These are phyloP conservation scores for Fusarium mexicanum DNA, from an alignment of 2,329 filamentous ascomycete species.

Conservation along the genomic window DNA sequence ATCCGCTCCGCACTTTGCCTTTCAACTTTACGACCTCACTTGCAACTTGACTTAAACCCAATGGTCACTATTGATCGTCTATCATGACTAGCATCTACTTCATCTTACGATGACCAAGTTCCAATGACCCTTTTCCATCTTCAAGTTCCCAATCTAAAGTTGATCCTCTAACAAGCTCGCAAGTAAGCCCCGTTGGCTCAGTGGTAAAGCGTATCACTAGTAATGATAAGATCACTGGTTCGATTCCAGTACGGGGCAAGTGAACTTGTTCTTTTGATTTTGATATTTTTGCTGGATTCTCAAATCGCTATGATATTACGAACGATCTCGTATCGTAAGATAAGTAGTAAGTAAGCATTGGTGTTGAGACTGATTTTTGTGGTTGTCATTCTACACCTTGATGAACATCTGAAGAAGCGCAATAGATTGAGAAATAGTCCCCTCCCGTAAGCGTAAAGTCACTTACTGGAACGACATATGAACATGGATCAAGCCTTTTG, in stretches of 20 bases:
- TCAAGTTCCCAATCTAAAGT: rapidly evolving
- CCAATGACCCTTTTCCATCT: neutral
- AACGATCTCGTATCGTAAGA: neutral
- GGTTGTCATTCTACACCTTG: neutral
- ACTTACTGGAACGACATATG: neutral
- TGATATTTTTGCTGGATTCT: neutral
- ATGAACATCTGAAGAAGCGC: neutral
- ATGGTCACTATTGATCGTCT: neutral
- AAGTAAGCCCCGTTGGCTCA: conserved; percentile 33
- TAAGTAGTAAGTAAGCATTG: neutral
- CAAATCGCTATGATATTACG: neutral
- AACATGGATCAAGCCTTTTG: neutral
- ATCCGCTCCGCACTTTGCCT: neutral
- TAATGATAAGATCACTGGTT: conserved; percentile 37
- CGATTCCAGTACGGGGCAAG: conserved; percentile 35
- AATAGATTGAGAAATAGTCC: neutral
- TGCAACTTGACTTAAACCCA: neutral
- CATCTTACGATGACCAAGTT: neutral
- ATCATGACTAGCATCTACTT: neutral
- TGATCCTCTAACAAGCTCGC: neutral
- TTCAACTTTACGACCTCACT: neutral
- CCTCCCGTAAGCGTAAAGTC: neutral
- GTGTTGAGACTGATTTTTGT: neutral
- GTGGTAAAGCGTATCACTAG: conserved; percentile 39
- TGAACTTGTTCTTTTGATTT: conserved; percentile 8